Conservation (phyloP, 495 filamentous ascomycete species). For the Neurospora sp. region DNA sequence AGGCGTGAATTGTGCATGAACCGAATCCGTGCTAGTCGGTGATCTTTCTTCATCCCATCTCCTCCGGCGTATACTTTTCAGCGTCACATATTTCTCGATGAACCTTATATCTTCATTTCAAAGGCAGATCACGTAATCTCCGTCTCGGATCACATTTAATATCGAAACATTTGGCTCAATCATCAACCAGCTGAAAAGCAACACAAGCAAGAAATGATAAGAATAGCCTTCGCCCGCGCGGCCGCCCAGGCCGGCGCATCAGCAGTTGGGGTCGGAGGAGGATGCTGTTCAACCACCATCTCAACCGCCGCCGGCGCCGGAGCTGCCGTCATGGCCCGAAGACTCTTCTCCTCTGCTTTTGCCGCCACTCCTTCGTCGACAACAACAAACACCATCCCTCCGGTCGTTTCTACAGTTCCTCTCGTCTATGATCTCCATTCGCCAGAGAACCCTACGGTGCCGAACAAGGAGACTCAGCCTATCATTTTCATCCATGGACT, state of each 20-base stretch:
- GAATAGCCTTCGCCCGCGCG: neutral
- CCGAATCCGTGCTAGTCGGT: neutral
- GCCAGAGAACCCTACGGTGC: constrained; percentile 28
- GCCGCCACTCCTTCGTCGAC: neutral
- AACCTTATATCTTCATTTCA: neutral
- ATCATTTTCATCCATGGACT: constrained; percentile 89
- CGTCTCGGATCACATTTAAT: neutral
- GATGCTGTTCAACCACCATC: neutral
- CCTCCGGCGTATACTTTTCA: neutral
- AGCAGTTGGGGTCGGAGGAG: neutral
- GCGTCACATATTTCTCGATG: neutral
- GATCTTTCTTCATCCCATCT: neutral
- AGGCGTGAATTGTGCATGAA: neutral
- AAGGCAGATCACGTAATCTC: neutral
- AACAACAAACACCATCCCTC: neutral
- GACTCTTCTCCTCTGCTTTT: neutral
- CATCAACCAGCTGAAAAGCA: neutral
- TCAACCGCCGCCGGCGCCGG: neutral
- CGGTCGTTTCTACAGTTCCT: constrained; percentile 21
- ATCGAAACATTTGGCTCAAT: neutral
- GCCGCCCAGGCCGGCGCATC: neutral
- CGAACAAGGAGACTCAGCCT: constrained; percentile 43
- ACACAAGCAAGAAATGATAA: neutral
- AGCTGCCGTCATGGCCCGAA: neutral
- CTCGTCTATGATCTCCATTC: constrained; percentile 52